Conservation (phyloP, 2,329 filamentous ascomycete species). For the Exophiala xenobiotica region DNA sequence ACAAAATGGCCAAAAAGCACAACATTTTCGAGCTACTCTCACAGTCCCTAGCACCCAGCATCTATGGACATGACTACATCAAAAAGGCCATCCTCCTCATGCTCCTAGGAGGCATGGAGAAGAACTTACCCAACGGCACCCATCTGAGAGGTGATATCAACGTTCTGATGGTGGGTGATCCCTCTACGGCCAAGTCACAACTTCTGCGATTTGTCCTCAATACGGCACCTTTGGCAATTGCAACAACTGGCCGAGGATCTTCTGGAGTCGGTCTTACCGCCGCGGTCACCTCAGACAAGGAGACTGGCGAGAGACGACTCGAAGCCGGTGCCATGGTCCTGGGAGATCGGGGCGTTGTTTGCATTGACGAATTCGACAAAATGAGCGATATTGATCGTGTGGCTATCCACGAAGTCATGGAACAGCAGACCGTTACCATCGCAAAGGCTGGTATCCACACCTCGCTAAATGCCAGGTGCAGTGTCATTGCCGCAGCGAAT, state of each 20-base stretch:
- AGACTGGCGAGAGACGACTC: constrained; percentile 89
- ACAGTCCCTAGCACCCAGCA: constrained; percentile 91
- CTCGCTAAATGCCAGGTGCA: constrained; percentile 92
- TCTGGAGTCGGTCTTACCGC: constrained; percentile 97
- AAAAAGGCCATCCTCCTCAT: constrained; percentile 97
- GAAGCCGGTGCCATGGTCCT: constrained; percentile 99
- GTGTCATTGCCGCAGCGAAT: constrained; percentile 93
- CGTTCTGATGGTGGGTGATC: constrained; percentile 98
- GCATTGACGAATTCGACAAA: constrained; percentile 99
- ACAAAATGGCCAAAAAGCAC: constrained; percentile 92
- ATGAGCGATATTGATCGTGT: constrained; percentile 99
- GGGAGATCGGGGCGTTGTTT: constrained; percentile 92
- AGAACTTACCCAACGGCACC: constrained; percentile 96
- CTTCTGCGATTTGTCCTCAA: constrained; percentile 95
- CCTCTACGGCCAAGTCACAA: constrained; percentile 98
- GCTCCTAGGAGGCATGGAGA: constrained; percentile 94
- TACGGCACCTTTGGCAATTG: constrained; percentile 92
- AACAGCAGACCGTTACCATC: constrained; percentile 98
- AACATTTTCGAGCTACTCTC: constrained; percentile 90
- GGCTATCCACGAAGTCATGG: constrained; percentile 99
- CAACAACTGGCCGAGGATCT: constrained; percentile 92
- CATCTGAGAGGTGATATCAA: constrained; percentile 99
- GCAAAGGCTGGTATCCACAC: constrained; percentile 98
- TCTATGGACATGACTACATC: constrained; percentile 95
- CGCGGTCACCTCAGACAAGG: constrained; percentile 93